Percentiles rank a stretch among this genome's conserved stretches.
phyloP scores from a whole-genome alignment of 2,329 filamentous ascomycete species.

The Stagonosporopsis rhizophila region DNA sequence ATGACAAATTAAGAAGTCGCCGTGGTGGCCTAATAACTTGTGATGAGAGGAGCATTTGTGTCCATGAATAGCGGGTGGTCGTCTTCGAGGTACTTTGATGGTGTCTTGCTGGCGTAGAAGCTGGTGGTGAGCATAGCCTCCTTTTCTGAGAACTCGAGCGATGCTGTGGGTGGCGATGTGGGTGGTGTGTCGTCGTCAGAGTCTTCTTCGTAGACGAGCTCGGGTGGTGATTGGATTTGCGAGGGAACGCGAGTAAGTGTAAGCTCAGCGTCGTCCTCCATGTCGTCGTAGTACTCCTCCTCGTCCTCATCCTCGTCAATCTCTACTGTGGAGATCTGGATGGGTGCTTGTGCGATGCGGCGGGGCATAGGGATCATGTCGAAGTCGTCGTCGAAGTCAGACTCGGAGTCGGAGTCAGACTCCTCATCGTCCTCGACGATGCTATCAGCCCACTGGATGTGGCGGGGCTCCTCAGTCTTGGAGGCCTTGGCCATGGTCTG shows the following conservation, averaged over 20 bases:
- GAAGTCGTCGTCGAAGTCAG: slow-evolving; percentile 61
- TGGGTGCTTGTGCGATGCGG: slow-evolving; percentile 50
- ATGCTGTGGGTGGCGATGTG: slow-evolving; percentile 54
- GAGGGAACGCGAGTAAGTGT: slow-evolving; percentile 55
- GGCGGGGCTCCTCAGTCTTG: slow-evolving; percentile 67
- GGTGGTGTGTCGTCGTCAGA: slow-evolving; percentile 59
- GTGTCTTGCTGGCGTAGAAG: slow-evolving; percentile 52
- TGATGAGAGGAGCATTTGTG: slow-evolving; percentile 49
- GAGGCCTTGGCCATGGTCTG: slow-evolving; percentile 82
- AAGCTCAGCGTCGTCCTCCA: slow-evolving; percentile 55
- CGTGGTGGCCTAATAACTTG: slow-evolving; percentile 47
- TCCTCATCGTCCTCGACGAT: slow-evolving; percentile 77
- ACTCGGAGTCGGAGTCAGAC: slow-evolving; percentile 60
- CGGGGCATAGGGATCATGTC: slow-evolving; percentile 54
- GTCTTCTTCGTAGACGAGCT: slow-evolving; percentile 58
- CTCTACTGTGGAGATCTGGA: slow-evolving; percentile 54
- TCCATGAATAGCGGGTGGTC: slow-evolving; percentile 52
- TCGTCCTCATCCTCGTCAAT: slow-evolving; percentile 51
- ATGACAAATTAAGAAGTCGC: slow-evolving; percentile 44
- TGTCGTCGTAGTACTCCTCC: slow-evolving; percentile 57
- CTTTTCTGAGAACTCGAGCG: slow-evolving; percentile 57
- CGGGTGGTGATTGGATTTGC: slow-evolving; percentile 56
- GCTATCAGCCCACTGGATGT: slow-evolving; percentile 87
- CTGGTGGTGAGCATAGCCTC: slow-evolving; percentile 56
- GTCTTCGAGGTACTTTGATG: slow-evolving; percentile 47